Percentiles rank a stretch among this genome's conserved stretches.
These are phyloP conservation scores for Populus alba DNA, from an alignment of 345 rosid species.

Conservation along the genomic window DNA sequence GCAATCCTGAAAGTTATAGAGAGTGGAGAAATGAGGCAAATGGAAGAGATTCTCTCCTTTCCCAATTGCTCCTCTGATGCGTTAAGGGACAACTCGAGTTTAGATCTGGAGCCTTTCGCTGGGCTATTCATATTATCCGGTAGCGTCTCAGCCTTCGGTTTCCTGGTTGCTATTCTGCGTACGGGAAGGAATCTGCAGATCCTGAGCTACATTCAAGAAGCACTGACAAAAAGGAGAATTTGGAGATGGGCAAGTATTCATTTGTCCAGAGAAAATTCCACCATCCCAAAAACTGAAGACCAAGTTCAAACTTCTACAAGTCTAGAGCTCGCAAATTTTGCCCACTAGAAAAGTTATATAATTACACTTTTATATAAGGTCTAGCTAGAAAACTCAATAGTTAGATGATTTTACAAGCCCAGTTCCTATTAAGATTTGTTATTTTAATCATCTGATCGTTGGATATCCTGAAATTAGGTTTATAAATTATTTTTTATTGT, in stretches of 20 bases:
- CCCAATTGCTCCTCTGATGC: constrained; percentile 17
- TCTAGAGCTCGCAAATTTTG: not conserved
- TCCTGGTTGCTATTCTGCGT: constrained; percentile 3
- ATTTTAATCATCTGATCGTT: no score
- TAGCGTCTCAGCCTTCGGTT: constrained; percentile 9
- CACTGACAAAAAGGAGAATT: not conserved
- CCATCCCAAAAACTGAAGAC: not conserved
- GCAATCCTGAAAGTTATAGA: constrained; percentile 25
- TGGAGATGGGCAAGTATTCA: not conserved
- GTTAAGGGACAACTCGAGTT: not conserved
- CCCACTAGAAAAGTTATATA: not conserved
- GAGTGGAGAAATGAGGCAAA: constrained; percentile 21
- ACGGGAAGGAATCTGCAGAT: not conserved
- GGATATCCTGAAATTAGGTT: no score
- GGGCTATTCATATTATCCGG: constrained; percentile 26
- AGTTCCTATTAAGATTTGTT: no score
- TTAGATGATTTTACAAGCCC: no score
- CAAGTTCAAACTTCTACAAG: not conserved
- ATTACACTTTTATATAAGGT: not conserved
- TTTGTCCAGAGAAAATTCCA: not conserved
- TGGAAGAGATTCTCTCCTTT: constrained; percentile 4
- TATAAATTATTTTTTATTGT: no score
- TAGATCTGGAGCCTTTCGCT: constrained; percentile 16
- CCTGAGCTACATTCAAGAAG: not conserved
- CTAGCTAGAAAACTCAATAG: not conserved